Evolutionary conservation across 305 asterid species (phyloP).

Genomic region (Fraxinus albicans): DNA sequence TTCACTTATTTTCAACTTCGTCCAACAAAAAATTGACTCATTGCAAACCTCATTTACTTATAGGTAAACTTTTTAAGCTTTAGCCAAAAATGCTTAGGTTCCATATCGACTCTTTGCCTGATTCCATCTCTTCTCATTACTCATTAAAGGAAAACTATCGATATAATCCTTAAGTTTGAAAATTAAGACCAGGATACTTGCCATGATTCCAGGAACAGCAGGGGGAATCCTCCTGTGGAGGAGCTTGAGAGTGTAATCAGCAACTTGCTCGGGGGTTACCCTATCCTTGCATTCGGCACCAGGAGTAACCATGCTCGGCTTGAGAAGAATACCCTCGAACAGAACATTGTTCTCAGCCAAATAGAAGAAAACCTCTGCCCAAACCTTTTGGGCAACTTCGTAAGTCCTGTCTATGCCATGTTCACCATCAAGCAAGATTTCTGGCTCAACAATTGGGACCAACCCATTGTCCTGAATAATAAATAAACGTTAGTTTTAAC

Average conservation of each 20-base stretch:
- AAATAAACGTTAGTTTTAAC: neutral
- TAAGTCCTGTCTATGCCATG: constrained; percentile 79
- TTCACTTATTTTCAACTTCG: neutral
- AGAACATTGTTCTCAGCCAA: constrained; percentile 78
- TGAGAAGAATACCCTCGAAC: constrained; percentile 85
- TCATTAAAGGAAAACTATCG: neutral
- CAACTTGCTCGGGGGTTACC: constrained; percentile 71
- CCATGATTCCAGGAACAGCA: constrained; percentile 93
- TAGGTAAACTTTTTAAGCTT: neutral
- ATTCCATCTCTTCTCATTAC: neutral
- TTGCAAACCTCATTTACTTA: neutral
- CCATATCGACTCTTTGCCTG: neutral
- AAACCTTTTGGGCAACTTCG: constrained; percentile 76
- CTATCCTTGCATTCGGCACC: constrained; percentile 78
- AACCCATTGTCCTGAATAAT: constrained; percentile 62
- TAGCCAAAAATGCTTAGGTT: neutral
- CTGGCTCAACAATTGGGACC: constrained; percentile 96
- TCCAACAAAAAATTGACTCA: neutral
- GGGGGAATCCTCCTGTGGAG: constrained; percentile 73
- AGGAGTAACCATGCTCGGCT: constrained; percentile 95
- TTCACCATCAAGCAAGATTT: constrained; percentile 77
- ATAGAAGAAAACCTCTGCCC: constrained; percentile 94
- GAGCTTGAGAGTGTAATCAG: constrained; percentile 72
- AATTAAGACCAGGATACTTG: constrained; percentile 24
- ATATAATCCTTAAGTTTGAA: neutral